Conservation (phyloP, 1,139 yeast genomes). For the Candida buenavistaensis region DNA sequence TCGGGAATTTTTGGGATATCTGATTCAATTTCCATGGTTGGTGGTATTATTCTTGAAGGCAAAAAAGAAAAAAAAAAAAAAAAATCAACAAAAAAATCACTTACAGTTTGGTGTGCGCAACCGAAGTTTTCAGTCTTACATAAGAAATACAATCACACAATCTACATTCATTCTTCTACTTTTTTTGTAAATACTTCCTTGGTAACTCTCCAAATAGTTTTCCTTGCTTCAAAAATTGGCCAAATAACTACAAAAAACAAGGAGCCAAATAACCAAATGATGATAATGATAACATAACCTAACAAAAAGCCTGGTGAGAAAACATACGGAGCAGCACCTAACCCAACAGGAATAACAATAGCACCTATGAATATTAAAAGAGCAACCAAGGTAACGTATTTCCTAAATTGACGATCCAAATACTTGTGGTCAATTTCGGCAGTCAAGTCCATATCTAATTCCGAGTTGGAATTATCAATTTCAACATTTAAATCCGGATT, state of each 20-base stretch:
- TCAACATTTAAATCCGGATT: too few species aligned
- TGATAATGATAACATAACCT: constrained; percentile 18
- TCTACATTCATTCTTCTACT: too few species aligned
- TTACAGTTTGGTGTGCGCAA: too few species aligned
- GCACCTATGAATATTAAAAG: constrained; percentile 16
- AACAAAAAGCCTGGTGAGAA: constrained; percentile 20
- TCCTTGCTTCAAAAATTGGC: constrained; percentile 19
- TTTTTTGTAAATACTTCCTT: constrained; percentile 1
- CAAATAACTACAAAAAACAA: constrained; percentile 18
- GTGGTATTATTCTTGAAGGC: constrained; percentile 3
- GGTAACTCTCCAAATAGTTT: constrained; percentile 13
- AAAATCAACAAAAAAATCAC: constrained; percentile 1
- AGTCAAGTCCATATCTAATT: constrained; percentile 12
- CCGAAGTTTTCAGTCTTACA: too few species aligned
- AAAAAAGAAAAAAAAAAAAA: constrained; percentile 2
- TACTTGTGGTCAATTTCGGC: constrained; percentile 17
- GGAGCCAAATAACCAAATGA: constrained; percentile 21
- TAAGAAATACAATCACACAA: too few species aligned
- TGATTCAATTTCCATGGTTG: constrained; percentile 38
- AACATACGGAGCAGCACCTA: constrained; percentile 18
- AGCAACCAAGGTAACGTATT: constrained; percentile 18
- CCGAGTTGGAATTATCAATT: constrained; percentile 8
- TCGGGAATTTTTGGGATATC: constrained; percentile 73
- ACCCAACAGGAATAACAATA: constrained; percentile 19
- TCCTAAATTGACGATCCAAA: constrained; percentile 20